Base-by-base conservation (phyloP, 2,329 filamentous ascomycete species). In the Penicillium verrucosum region DNA sequence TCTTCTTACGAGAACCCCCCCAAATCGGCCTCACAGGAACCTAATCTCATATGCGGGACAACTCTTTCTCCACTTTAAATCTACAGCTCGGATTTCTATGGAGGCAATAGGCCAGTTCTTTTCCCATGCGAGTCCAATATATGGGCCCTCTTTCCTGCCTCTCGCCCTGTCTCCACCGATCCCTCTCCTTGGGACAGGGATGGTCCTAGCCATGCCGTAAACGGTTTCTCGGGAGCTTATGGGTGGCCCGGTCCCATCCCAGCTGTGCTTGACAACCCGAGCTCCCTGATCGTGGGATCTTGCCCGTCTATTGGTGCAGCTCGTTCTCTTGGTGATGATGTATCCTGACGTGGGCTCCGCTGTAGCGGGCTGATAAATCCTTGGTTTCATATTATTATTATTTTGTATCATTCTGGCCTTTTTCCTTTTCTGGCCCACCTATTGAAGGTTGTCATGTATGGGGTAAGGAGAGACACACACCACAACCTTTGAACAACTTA, bases 281-380 rank as follows among this genome's bases (percentile, higher is more conserved):
- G 54, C 59, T 66, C 65, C 52, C 54, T 66, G 49, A 56, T 56
- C 49, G 38, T 56, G 63, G 44, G 49, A 57, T 60, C 54, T 58
- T 58, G 56, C 57, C 57, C 59, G 48, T 65, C 62, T 47, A 71
- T 70, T 69, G 68, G 68, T 62, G 61, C 65, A 71, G 66, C 62
- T 65, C 61, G 57, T 61, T 65, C 66, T 69, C 45, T 58, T 53
- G 45, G 60, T 52, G 61, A 69, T 70, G 63, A 69, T 70, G 30
- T 61, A 61, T 68, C 58, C 58, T 64, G 57, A 58, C 50, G 51
- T 65, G 38, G 55, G 49, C 60, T 58, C 61, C 61, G 61, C 64
- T 58, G 48, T 57, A 57, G 59, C 53, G 54, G 56, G 55, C 59
- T 57, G 53, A 62, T 54, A 55, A 43, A 46, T 57, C 29, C 16